Evolutionary conservation across 495 filamentous ascomycete genomes (phyloP), one percentile per base, ranked within the genome.

Genomic region (Aspergillus incahuasiensis): DNA sequence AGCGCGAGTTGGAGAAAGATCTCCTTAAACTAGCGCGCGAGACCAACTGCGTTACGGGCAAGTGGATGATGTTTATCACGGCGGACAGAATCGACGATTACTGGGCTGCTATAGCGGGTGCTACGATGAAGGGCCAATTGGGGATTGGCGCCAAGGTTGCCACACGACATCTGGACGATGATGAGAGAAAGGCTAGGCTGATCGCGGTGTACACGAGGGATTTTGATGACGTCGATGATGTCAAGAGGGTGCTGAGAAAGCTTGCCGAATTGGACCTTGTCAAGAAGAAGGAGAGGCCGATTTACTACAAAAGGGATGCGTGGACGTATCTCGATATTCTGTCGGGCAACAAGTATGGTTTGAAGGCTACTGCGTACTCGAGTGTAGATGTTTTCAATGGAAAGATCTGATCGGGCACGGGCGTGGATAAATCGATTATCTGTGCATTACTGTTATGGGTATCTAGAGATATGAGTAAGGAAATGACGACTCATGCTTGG

Each of bases 221-320:
- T 65, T 92, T 87, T 65, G 70, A 68, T 30, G 87, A 95, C 60
- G 71, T 66, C 41, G 69, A 76, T 18, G 90, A 92, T 66, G 80
- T 92, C 19, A 80, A 73, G 54, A 75, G 87, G 38, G 86, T 94
- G 15, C 58, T 89, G 53, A 58, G 69, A 58, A 77, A 72, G 55
- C 61, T 95, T 57, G 76, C 78, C 40, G 72, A 80, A 42, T 63
- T 90, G 52, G 82, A 78, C 5, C 63, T 92, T 52, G 75, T 86
- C 18, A 74, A 74, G 19, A 54, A 56, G 22, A 67, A 66, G 3
- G 69, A 71, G 0, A 73, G 65, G 53, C 74, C 76, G 13, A 81
- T 95, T 48, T 92, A 88, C 57, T 95, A 95, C 68, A 94, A 95
- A 64, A 79, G 75, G 76, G 90, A 95, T 77, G 87, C 83, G 0